A percentile compares a stretch with the other conserved stretches of the same genome.
These are phyloP conservation scores for Lasiodiplodia hormozganensis DNA, from an alignment of 2,329 filamentous ascomycete species.

Conservation along the genomic window DNA sequence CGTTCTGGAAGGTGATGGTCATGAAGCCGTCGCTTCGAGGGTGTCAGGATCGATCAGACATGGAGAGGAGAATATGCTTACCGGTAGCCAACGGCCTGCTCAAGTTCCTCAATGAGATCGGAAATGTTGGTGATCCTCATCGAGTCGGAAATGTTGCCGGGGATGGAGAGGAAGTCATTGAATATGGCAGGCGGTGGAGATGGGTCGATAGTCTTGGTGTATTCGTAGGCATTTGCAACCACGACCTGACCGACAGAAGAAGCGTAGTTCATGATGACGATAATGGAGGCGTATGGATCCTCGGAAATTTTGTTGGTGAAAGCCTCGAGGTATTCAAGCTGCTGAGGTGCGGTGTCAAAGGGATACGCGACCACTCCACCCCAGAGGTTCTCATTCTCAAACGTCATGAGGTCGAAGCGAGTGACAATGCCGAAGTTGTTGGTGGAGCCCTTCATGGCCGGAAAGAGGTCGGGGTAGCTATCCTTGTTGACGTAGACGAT, in stretches of 20 bases:
- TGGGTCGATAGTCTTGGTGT: conserved; percentile 32
- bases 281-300: conserved; percentile 36
- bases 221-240: conserved; percentile 37
- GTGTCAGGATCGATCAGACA: neutral
- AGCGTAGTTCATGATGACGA: conserved; percentile 35
- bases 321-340: conserved; percentile 34
- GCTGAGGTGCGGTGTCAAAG: conserved; percentile 33
- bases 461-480: conserved; percentile 41
- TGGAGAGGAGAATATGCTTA: conserved; percentile 29
- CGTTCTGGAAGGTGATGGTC: conserved; percentile 43
- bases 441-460: conserved; percentile 46
- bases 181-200: conserved; percentile 34
- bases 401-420: conserved; percentile 37
- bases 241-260: conserved; percentile 35
- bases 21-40: conserved; percentile 32
- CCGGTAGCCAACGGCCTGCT: conserved; percentile 24
- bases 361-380: conserved; percentile 45
- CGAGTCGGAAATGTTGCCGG: conserved; percentile 37
- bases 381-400: conserved; percentile 38
- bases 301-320: conserved; percentile 34
- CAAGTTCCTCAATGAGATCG: conserved; percentile 35
- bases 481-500: conserved; percentile 21
- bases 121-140: conserved; percentile 39
- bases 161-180: conserved; percentile 37
- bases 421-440: conserved; percentile 50